Evolutionary conservation across 495 filamentous ascomycete genomes (phyloP), one percentile per base, ranked within the genome.

Genomic region (Talaromyces borbonicus): DNA sequence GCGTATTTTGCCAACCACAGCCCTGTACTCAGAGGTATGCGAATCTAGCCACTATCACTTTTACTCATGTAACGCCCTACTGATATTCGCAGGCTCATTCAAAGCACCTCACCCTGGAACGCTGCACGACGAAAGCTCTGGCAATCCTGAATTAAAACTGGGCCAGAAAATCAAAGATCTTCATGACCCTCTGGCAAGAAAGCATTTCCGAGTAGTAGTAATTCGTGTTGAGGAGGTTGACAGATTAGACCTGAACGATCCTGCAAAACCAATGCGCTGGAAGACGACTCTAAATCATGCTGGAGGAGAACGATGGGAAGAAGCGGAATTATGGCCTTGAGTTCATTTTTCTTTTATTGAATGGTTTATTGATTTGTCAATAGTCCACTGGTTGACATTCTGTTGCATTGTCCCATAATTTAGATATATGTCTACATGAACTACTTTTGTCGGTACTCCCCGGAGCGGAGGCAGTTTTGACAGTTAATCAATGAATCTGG

Each of bases 1-100:
- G 80, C 75, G 51, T 86, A 90, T 66, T 96, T 95, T 73, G 88
- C 84, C 11, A 94, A 94, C 59, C 65, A 88, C 56, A 79, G 73
- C 20, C 90, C 90, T 11, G 60, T 71, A 5, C 83, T 89, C 77
- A 65, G 85, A 55, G 86, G 85, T 49, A 70, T 4, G 38, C n/a
- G n/a, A n/a, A n/a, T n/a, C 19, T 63, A 55, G 42, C 33, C 8
- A 4, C n/a, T n/a, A n/a, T n/a, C n/a, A n/a, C n/a, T n/a, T n/a
- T n/a, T n/a, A n/a, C n/a, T n/a, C n/a, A n/a, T n/a, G n/a, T n/a
- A n/a, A n/a, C n/a, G n/a, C n/a, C n/a, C 43, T 47, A 15, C 15
- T 30, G 31, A 12, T 29, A 2, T 4, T 41, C 12, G 42, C 49
- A 81, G 78, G 78, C 8, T 67, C 78, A n/a, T 95, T 94, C 58